phyloP scores from a whole-genome alignment of 129 eudicot genomes.

The sunflower (Helianthus annuus) region HanXRQr2.0-SUNRISE NC_035441.2:145351883-145352382 shows the following conservation, averaged over 20 bases:
- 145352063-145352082: slow-evolving; percentile 62
- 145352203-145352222: slow-evolving; percentile 53
- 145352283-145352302: slow-evolving; percentile 53
- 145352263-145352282: slow-evolving; percentile 51
- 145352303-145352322: slow-evolving; percentile 91
- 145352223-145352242: slow-evolving; percentile 50
- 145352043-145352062: slow-evolving; percentile 48
- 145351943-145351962: slow-evolving; percentile 48
- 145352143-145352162: neutral
- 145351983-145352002: slow-evolving; percentile 59
- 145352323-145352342: slow-evolving; percentile 99
- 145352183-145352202: slow-evolving; percentile 49
- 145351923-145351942: neutral
- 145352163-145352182: slow-evolving; percentile 37
- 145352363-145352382: slow-evolving; percentile 94
- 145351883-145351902: neutral
- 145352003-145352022: slow-evolving; percentile 65
- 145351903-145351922: neutral
- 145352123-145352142: slow-evolving; percentile 2
- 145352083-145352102: slow-evolving; percentile 54
- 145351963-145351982: slow-evolving; percentile 65
- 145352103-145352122: neutral
- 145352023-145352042: slow-evolving; percentile 35
- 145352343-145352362: slow-evolving; percentile 89
- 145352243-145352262: slow-evolving; percentile 36